Percentiles rank a stretch among this genome's conserved stretches.
phyloP scores from a whole-genome alignment of 2,329 filamentous ascomycete genomes.

The Plectosphaerella cucumerina region DNA sequence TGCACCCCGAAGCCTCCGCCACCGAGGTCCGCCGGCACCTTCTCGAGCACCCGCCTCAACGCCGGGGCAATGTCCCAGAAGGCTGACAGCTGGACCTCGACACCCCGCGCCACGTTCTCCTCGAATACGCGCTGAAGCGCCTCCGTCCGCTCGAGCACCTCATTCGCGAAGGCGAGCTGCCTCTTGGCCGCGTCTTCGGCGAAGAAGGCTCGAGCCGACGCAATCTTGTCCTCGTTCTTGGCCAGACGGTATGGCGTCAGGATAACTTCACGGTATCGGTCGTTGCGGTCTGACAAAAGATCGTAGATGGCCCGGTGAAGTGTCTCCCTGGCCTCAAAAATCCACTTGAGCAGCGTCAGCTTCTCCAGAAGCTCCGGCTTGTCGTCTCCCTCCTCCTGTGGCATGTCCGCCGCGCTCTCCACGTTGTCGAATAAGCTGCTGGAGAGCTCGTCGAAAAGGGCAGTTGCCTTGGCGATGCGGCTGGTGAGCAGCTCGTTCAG shows the following conservation, averaged over 20 bases:
- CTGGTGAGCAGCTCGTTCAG: conserved; percentile 75
- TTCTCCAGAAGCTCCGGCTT: conserved; percentile 92
- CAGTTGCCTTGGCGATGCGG: conserved; percentile 68
- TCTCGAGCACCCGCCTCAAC: conserved; percentile 72
- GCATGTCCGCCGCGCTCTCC: conserved; percentile 67
- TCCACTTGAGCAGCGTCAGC: conserved; percentile 91
- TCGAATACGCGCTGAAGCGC: conserved; percentile 78
- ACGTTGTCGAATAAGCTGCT: conserved; percentile 66
- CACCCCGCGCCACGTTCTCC: conserved; percentile 78
- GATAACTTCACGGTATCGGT: conserved; percentile 81
- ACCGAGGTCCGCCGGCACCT: conserved; percentile 59
- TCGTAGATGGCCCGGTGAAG: conserved; percentile 84
- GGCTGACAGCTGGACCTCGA: conserved; percentile 85
- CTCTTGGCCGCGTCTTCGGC: conserved; percentile 70
- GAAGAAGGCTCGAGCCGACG: conserved; percentile 79
- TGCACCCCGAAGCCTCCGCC: conserved; percentile 59
- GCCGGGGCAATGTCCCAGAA: conserved; percentile 98
- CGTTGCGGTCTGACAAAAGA: conserved; percentile 77
- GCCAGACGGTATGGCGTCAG: conserved; percentile 73
- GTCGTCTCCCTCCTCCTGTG: conserved; percentile 93
- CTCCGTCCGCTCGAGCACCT: conserved; percentile 67
- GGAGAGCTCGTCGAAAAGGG: conserved; percentile 73
- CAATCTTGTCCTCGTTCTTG: conserved; percentile 73
- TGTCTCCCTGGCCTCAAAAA: conserved; percentile 89
- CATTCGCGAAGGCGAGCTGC: conserved; percentile 64